A percentile compares a stretch with the other conserved stretches of the same genome.
Conservation (phyloP, 2,329 filamentous ascomycete genomes). For the Sporothrix pseudoabietina region DNA sequence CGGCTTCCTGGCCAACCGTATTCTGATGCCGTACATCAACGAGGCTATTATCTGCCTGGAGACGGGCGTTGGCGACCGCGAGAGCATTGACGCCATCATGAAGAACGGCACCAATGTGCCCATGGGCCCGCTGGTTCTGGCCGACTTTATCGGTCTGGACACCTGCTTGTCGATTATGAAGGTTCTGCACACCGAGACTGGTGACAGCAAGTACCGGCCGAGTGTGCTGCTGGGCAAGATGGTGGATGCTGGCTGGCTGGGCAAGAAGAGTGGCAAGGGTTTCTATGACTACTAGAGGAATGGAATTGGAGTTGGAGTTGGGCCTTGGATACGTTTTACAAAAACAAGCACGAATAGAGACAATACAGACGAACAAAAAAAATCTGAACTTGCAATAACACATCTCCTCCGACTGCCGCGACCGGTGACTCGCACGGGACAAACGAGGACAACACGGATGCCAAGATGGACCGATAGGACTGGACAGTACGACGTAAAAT, state of each 20-base stretch:
- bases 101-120: slow-evolving; percentile 98
- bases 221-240: slow-evolving; percentile 87
- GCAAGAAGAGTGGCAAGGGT: slow-evolving; percentile 95
- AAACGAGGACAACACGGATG: slow-evolving; percentile 1
- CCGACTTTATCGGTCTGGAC: slow-evolving; percentile 96
- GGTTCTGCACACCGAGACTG: slow-evolving; percentile 86
- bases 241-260: slow-evolving; percentile 96
- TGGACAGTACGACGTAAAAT: background rate
- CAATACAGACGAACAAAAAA: background rate
- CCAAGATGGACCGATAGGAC: background rate
- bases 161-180: slow-evolving; percentile 98
- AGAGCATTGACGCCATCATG: slow-evolving; percentile 97
- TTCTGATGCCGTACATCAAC: slow-evolving; percentile 99
- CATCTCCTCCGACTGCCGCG: background rate
- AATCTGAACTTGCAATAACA: background rate
- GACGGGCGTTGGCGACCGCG: slow-evolving; percentile 82
- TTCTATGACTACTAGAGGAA: slow-evolving; percentile 78
- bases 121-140: slow-evolving; percentile 91
- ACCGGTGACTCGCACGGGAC: background rate
- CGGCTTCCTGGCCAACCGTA: slow-evolving; percentile 93
- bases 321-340: background rate
- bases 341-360: background rate
- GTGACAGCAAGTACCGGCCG: slow-evolving; percentile 93
- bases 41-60: slow-evolving; percentile 96
- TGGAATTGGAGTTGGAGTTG: background rate